A percentile compares a stretch with the other conserved stretches of the same genome.
Conservation (phyloP, 495 filamentous ascomycete genomes). For the Evansstolkia leycettana region DNA sequence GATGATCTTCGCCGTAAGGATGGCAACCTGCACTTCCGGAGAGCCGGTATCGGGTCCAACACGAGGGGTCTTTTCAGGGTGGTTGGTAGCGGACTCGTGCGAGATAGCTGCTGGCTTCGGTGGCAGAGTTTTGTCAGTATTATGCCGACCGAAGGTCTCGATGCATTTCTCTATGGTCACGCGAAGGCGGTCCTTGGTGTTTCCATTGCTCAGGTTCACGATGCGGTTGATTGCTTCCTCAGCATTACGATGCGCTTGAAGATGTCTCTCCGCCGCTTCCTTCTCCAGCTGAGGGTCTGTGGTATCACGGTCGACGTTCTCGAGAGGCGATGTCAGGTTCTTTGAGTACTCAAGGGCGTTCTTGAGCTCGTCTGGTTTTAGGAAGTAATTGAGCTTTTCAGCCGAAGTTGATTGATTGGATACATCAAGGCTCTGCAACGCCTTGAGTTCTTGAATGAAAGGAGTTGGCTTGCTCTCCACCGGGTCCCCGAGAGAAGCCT, state of each 20-base stretch:
- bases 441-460: conserved; percentile 74
- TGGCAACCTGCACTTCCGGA: conserved; percentile 93
- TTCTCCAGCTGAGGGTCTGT: conserved; percentile 34
- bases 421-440: conserved; percentile 21
- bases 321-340: conserved; percentile 45
- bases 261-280: conserved; percentile 16
- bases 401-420: conserved; percentile 13
- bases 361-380: conserved; percentile 52
- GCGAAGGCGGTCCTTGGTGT: conserved; percentile 59
- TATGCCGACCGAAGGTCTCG: conserved; percentile 78
- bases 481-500: conserved; percentile 55
- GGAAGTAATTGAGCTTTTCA: conserved; percentile 56
- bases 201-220: conserved; percentile 58
- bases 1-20: conserved; percentile 88
- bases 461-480: conserved; percentile 65
- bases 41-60: conserved; percentile 85
- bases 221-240: conserved; percentile 64
- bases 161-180: conserved; percentile 76
- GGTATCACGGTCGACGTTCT: conserved; percentile 16
- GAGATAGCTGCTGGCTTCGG: conserved; percentile 34
- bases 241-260: conserved; percentile 20
- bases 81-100: conserved; percentile 13
- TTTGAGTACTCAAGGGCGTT: conserved; percentile 50
- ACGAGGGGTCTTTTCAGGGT: conserved; percentile 45
- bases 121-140: conserved; percentile 60